These are phyloP conservation scores for Leccinum proliferum DNA, from an alignment of 1,284 basidiomycete species.

Conservation along the genomic window DNA sequence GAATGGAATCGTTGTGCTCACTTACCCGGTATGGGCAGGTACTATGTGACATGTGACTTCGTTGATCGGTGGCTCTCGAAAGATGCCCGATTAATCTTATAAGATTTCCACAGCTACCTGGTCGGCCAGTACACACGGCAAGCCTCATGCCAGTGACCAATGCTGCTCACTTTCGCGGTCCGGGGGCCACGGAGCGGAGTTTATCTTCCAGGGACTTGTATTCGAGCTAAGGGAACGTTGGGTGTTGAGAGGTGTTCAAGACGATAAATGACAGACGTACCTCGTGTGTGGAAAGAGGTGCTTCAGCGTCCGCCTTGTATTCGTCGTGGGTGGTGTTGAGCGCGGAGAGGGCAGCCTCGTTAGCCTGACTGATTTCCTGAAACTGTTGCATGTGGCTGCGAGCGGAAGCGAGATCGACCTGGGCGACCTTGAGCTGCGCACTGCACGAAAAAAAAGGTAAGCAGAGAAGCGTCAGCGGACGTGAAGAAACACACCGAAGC, in stretches of 20 bases:
- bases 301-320: slow-evolving; percentile 59
- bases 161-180: too few relatives aligned
- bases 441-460: slow-evolving; percentile 34
- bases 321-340: slow-evolving; percentile 74
- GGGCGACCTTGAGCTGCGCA: slow-evolving; percentile 66
- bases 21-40: too few relatives aligned
- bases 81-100: too few relatives aligned
- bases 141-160: too few relatives aligned
- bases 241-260: slow-evolving; percentile 4
- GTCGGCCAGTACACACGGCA: too few relatives aligned
- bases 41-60: too few relatives aligned
- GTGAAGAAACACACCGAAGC: slow-evolving; percentile 5
- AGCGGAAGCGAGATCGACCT: slow-evolving; percentile 69
- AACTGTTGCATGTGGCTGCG: slow-evolving; percentile 75
- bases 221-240: slow-evolving; percentile 48
- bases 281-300: slow-evolving; percentile 59
- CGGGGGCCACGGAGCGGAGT: slow-evolving; percentile 36
- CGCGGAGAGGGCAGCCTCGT: slow-evolving; percentile 68
- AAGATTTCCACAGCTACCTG: too few relatives aligned
- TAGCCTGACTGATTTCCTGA: slow-evolving; percentile 76
- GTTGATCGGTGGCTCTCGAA: too few relatives aligned
- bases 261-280: slow-evolving; percentile 34
- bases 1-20: too few relatives aligned
- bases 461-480: slow-evolving; percentile 3
- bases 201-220: slow-evolving; percentile 60